phyloP scores from a whole-genome alignment of 176 grass and related monocot genomes.

The Rhipidocladum racemiflorum region DNA sequence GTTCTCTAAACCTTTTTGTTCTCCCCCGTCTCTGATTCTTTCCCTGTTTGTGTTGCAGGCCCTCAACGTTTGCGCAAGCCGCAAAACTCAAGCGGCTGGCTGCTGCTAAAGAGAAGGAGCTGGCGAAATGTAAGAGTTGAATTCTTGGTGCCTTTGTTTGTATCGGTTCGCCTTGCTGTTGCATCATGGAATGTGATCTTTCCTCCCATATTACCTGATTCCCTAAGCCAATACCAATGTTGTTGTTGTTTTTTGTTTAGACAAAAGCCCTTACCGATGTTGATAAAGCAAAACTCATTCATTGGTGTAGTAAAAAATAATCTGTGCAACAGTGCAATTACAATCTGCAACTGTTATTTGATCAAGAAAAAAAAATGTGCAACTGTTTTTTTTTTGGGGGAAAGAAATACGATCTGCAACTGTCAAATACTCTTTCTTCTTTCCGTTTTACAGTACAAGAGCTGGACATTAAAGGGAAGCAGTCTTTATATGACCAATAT shows the following conservation, averaged over 20 bases:
- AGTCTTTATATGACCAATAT: constrained; percentile 53
- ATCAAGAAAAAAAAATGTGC: too few relatives aligned
- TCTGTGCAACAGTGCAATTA: background rate
- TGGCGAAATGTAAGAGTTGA: constrained; percentile 54
- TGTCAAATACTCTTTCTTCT: background rate
- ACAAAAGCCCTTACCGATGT: background rate
- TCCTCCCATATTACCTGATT: background rate
- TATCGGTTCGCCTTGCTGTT: background rate
- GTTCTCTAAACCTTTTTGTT: background rate
- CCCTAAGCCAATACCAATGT: background rate
- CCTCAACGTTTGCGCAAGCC: constrained; percentile 91
- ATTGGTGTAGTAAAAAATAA: background rate
- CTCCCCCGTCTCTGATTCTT: background rate
- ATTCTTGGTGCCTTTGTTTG: background rate
- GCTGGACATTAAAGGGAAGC: constrained; percentile 55
- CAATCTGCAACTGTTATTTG: background rate
- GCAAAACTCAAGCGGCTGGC: constrained; percentile 78
- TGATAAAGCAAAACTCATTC: background rate
- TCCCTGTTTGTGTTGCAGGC: constrained; percentile 42
- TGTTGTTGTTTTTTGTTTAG: background rate
- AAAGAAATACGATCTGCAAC: background rate
- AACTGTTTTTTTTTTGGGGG: background rate
- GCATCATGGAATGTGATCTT: background rate
- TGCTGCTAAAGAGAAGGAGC: constrained; percentile 79
- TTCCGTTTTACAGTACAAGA: constrained; percentile 63